These are phyloP conservation scores for Porpolomopsis calyptriformis DNA, from an alignment of 768 basidiomycete species.

Conservation along the genomic window DNA sequence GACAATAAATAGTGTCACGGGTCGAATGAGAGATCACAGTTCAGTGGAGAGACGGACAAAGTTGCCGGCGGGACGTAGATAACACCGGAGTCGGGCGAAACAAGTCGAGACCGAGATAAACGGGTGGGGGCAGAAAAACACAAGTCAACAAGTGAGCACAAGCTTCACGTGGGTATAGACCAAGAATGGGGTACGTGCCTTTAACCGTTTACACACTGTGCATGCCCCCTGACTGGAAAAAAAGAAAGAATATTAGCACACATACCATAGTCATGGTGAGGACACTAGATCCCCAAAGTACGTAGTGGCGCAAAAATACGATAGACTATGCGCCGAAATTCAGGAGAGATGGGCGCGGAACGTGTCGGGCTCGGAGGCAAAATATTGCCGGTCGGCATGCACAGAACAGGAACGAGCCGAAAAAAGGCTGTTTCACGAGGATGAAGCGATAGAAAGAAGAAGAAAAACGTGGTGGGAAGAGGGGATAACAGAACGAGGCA, in stretches of 20 bases:
- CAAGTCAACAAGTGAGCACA: background rate
- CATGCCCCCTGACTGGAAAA: constrained; percentile 63
- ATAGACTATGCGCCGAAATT: too few relatives aligned
- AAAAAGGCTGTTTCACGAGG: too few relatives aligned
- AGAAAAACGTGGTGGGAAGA: too few relatives aligned
- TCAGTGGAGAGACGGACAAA: background rate
- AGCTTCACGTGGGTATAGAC: background rate
- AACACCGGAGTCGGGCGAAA: background rate
- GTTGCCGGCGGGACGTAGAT: background rate
- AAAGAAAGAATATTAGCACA: background rate
- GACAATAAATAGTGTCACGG: too few relatives aligned
- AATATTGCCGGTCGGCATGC: too few relatives aligned
- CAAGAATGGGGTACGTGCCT: constrained; percentile 38
- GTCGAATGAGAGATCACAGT: background rate
- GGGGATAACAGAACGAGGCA: too few relatives aligned
- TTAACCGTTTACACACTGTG: constrained; percentile 78
- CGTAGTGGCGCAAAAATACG: background rate
- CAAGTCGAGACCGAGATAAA: constrained; percentile 2
- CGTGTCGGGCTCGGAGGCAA: too few relatives aligned
- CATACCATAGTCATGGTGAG: background rate
- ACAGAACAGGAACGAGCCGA: too few relatives aligned
- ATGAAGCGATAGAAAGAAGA: too few relatives aligned
- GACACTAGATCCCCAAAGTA: background rate
- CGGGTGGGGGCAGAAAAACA: constrained; percentile 9
- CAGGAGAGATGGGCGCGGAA: too few relatives aligned